Percentiles rank a stretch among this genome's conserved stretches.
Conservation (phyloP, 208 protist species). For the Acanthamoeba royreba region DNA sequence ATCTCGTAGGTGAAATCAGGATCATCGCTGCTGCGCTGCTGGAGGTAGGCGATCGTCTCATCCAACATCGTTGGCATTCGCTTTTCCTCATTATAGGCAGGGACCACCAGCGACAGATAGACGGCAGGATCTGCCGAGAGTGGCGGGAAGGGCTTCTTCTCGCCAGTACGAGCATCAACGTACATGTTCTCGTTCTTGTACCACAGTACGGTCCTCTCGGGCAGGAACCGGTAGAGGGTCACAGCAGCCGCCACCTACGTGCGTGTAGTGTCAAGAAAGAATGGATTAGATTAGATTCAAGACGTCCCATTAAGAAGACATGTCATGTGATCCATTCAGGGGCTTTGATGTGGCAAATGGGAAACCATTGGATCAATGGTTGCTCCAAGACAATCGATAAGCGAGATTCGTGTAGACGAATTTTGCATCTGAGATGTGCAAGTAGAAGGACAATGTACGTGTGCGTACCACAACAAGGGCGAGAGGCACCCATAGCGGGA, state of each 20-base stretch:
- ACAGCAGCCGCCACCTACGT: background rate
- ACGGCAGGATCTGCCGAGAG: background rate
- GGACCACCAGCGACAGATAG: constrained; percentile 74
- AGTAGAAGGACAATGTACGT: too few species aligned
- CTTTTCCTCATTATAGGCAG: constrained; percentile 80
- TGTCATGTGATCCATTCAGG: background rate
- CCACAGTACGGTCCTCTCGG: background rate
- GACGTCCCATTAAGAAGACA: too few species aligned
- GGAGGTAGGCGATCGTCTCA: constrained; percentile 69
- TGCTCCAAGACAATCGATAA: too few species aligned
- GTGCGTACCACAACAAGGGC: background rate
- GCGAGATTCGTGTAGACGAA: too few species aligned
- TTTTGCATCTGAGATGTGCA: too few species aligned
- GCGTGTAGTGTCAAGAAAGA: background rate
- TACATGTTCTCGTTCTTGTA: constrained; percentile 1
- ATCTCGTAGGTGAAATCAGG: constrained; percentile 76
- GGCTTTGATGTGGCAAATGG: too few species aligned
- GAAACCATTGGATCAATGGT: too few species aligned
- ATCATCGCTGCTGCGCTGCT: constrained; percentile 53
- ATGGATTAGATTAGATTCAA: background rate
- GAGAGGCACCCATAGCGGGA: background rate
- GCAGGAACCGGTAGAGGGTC: background rate
- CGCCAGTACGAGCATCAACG: background rate
- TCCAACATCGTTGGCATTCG: constrained; percentile 71
- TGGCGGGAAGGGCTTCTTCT: background rate